Evolutionary conservation across 2,329 filamentous ascomycete species (phyloP).

Genomic region (Hypoxylon sp.): DNA sequence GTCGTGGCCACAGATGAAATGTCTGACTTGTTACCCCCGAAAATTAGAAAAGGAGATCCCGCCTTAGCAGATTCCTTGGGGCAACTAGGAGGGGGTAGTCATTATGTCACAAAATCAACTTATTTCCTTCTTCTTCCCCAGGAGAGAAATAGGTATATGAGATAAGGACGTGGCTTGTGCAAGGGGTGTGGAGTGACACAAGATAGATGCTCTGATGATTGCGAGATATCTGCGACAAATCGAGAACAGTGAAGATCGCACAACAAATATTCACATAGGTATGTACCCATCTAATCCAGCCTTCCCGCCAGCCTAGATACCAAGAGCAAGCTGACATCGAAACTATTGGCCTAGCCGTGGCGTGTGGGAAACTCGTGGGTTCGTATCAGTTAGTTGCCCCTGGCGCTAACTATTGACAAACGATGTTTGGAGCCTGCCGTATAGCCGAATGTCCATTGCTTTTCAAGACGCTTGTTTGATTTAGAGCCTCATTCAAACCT

Average conservation of each 20-base stretch:
- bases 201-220: conserved; percentile 3
- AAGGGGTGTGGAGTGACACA: conserved; percentile 9
- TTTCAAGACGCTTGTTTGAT: neutral
- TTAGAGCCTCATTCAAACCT: too few relatives aligned
- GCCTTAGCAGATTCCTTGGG: neutral
- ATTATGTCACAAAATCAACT: too few relatives aligned
- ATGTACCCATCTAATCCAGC: conserved; percentile 1
- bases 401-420: conserved; percentile 30
- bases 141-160: conserved; percentile 24
- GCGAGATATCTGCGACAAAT: conserved; percentile 6
- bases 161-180: too few relatives aligned
- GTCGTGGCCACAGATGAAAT: conserved; percentile 13
- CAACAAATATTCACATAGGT: neutral
- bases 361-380: conserved; percentile 16
- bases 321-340: conserved; percentile 21
- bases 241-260: conserved; percentile 6
- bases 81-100: too few relatives aligned
- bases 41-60: conserved; percentile 14
- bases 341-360: conserved; percentile 31
- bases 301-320: too few relatives aligned
- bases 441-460: conserved; percentile 4
- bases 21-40: conserved; percentile 30
- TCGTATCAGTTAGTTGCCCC: conserved; percentile 16
- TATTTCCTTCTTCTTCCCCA: conserved; percentile 31
- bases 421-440: conserved; percentile 6